Evolutionary conservation across 805 yeast genomes (phyloP).

Genomic region (Saccharomyces kudriavzevii): DNA sequence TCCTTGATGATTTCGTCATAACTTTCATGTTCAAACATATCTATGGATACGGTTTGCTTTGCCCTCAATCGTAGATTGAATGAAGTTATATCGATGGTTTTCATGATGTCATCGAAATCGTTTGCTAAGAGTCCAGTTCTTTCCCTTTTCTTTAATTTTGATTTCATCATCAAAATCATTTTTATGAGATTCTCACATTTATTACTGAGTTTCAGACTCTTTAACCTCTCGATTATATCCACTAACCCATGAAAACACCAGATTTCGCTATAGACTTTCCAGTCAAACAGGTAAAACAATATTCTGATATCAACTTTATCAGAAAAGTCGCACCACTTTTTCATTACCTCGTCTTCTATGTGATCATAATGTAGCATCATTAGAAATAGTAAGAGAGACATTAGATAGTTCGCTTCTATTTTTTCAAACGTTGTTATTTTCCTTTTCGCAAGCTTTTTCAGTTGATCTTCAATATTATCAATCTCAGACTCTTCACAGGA

Average conservation of each 20-base stretch:
- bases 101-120: conserved; percentile 16
- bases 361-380: conserved; percentile 17
- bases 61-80: conserved; percentile 6
- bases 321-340: conserved; percentile 15
- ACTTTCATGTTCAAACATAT: conserved; percentile 12
- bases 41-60: conserved; percentile 7
- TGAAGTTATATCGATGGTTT: conserved; percentile 21
- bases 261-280: conserved; percentile 22
- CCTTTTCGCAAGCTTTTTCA: conserved; percentile 2
- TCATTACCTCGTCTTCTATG: conserved; percentile 13
- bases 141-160: conserved; percentile 1
- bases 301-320: conserved; percentile 22
- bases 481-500: conserved; percentile 18
- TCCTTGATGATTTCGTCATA: conserved; percentile 12
- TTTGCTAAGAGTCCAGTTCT: conserved; percentile 1
- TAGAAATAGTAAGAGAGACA: conserved; percentile 17
- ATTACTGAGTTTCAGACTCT: conserved; percentile 19
- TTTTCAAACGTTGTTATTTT: conserved; percentile 9
- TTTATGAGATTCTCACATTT: conserved; percentile 13
- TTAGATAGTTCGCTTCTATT: conserved; percentile 17
- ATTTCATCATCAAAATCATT: conserved; percentile 6
- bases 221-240: conserved; percentile 15
- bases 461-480: conserved; percentile 12
- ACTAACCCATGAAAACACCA: conserved; percentile 27
- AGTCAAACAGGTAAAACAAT: conserved; percentile 20